Conservation (phyloP, 2,329 filamentous ascomycete genomes). For the Diplodia corticola region DNA sequence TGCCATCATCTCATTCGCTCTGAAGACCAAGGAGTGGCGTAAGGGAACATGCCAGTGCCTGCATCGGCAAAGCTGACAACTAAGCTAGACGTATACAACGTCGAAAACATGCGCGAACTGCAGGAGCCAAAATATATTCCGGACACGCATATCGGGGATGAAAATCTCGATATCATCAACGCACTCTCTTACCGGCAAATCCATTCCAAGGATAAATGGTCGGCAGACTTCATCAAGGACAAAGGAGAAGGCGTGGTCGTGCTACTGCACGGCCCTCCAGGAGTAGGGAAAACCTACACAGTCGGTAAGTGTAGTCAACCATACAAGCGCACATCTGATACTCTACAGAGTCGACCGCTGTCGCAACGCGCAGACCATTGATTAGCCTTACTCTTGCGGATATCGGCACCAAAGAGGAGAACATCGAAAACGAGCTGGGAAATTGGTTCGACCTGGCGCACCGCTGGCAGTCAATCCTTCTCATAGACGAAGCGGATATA, state of each 20-base stretch:
- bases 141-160: too few relatives aligned
- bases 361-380: conserved; percentile 34
- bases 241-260: conserved; percentile 4
- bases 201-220: conserved; percentile 16
- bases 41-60: too few relatives aligned
- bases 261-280: background rate
- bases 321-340: background rate
- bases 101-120: too few relatives aligned
- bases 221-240: conserved; percentile 1
- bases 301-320: conserved; percentile 28
- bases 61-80: too few relatives aligned
- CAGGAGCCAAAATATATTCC: too few relatives aligned
- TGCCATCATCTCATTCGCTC: too few relatives aligned
- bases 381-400: conserved; percentile 36
- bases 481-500: conserved; percentile 41
- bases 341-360: conserved; percentile 38
- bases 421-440: conserved; percentile 22
- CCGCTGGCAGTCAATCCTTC: conserved; percentile 31
- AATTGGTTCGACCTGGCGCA: conserved; percentile 28
- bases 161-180: too few relatives aligned
- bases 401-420: conserved; percentile 27
- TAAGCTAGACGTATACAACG: too few relatives aligned
- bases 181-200: too few relatives aligned
- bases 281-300: conserved; percentile 29
- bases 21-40: too few relatives aligned